Base-by-base conservation (phyloP, 2,329 filamentous ascomycete species). In the Diplodia intermedia region DNA sequence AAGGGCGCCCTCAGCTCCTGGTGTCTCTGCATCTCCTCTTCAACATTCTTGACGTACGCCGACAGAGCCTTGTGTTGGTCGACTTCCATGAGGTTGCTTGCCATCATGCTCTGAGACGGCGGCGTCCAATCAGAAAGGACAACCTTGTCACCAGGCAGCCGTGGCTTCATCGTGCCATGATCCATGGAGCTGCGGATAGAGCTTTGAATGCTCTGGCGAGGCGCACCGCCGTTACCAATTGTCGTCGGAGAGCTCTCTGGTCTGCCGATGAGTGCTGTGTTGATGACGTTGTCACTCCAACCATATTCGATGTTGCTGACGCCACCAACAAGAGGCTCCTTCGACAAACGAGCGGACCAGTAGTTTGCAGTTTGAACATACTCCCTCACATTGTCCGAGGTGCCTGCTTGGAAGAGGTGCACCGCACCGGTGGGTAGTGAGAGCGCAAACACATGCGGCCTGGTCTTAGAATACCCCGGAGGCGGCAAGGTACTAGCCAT, bases 251-350 rank as follows among this genome's bases (percentile, higher is more conserved):
- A 70, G 69, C 74, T 76, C 63, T 80, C 78, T 53, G 80, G 75
- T 66, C 76, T 76, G n/a, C 75, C 89, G 62, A 79, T 70, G 26
- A 80, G 66, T 11, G 81, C 81, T 29, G 80, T 74, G 71, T 88
- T 88, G 74, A 97, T 89, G 69, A 97, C 89, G 23, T 86, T 84
- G 50, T 97, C 93, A 72, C 93, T 92, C 95, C 95, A 99, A 65
- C 95, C 95, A 75, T 97, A 98, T 79, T 99, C 95, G 72, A 98
- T 91, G 78, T 97, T 99, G 80, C 92, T 97, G 73, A 99, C 91
- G 68, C 94, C 94, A 68, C 95, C 95, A 40, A 94, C 88, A 38
- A 99, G 83, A 2, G 95, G 95, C 76, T 98, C 93, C 70, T 97
- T 97, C 75, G 93, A 97, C 38, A 98, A 85, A 63, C 95, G 88